Evolutionary conservation across 2,329 filamentous ascomycete species (phyloP).

Genomic region (Aspergillus hortae): DNA sequence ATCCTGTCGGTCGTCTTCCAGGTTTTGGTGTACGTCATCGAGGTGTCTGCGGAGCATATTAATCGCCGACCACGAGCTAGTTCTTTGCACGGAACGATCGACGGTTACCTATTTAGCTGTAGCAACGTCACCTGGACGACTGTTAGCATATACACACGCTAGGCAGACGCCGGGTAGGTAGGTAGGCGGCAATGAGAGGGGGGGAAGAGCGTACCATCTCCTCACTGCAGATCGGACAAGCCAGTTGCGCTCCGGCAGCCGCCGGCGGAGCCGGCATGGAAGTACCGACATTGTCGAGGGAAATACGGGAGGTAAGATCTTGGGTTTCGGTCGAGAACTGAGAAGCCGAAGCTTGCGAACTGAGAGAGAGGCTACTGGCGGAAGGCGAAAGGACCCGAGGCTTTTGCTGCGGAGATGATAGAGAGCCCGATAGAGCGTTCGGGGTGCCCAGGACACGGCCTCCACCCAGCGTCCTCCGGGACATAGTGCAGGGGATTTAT

Average conservation of each 20-base stretch:
- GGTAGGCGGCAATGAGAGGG: not conserved
- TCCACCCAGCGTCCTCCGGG: conserved; percentile 81
- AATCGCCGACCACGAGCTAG: conserved; percentile 9
- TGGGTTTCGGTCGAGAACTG: conserved; percentile 68
- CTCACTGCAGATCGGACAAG: conserved; percentile 97
- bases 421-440: conserved; percentile 62
- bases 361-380: conserved; percentile 72
- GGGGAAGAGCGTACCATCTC: conserved; percentile 70
- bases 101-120: conserved; percentile 72
- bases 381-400: conserved; percentile 56
- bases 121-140: conserved; percentile 73
- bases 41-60: conserved; percentile 57
- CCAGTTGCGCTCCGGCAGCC: conserved; percentile 63
- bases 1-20: conserved; percentile 83
- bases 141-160: conserved; percentile 8
- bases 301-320: conserved; percentile 78
- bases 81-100: not conserved
- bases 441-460: conserved; percentile 87
- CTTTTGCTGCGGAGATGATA: conserved; percentile 39
- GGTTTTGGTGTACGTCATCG: conserved; percentile 85
- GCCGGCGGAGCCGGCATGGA: conserved; percentile 47
- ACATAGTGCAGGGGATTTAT: conserved; percentile 56
- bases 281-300: conserved; percentile 59
- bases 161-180: not conserved
- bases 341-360: conserved; percentile 70